Conservation (phyloP, 23 red algal species). For the Chondrus crispus region DNA sequence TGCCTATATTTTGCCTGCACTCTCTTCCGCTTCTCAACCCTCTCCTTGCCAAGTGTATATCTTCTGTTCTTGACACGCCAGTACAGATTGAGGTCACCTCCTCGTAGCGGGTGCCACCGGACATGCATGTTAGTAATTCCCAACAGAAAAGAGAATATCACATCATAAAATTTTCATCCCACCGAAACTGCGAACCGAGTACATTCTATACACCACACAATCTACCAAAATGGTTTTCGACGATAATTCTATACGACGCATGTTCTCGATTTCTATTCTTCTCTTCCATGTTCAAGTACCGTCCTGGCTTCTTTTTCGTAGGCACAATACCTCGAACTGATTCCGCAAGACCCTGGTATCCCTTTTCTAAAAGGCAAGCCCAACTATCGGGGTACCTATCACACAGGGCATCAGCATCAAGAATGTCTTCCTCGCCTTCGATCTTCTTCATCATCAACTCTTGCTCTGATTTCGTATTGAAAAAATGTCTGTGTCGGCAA, state of each 20-base stretch:
- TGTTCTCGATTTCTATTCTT: too few species aligned
- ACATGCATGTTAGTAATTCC: conserved; percentile 2
- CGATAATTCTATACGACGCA: too few species aligned
- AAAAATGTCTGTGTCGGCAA: not conserved
- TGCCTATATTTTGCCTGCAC: not conserved
- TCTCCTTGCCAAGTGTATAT: not conserved
- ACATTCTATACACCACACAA: too few species aligned
- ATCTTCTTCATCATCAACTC: too few species aligned
- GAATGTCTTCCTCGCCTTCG: not conserved
- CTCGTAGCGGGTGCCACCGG: not conserved
- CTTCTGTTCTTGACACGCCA: not conserved
- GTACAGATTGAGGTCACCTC: not conserved
- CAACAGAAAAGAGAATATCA: not conserved
- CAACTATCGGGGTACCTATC: too few species aligned
- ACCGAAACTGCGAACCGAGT: too few species aligned
- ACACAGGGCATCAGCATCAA: not conserved
- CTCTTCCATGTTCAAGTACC: too few species aligned
- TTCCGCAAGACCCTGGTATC: not conserved
- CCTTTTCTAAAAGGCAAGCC: not conserved
- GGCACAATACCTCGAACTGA: not conserved
- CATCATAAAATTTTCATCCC: not conserved
- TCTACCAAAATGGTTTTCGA: too few species aligned
- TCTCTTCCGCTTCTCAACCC: not conserved
- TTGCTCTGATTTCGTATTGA: not conserved
- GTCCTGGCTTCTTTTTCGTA: too few species aligned